Evolutionary conservation across 768 basidiomycete species (phyloP).

Genomic region (Leccinum subgranulosum): DNA sequence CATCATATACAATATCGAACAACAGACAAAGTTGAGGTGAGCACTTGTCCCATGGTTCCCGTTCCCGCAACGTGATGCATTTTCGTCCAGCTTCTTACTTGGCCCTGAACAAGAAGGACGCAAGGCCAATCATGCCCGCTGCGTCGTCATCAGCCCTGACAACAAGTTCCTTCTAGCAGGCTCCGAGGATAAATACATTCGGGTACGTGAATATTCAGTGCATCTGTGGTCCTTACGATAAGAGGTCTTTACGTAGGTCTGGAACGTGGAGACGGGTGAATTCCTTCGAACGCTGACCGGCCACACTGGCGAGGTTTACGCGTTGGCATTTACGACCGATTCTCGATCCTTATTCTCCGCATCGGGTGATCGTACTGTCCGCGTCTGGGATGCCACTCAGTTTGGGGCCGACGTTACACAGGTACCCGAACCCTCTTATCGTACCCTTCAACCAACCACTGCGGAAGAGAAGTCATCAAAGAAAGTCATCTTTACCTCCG

Average conservation of each 20-base stretch:
- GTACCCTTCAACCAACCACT: slow-evolving; percentile 18
- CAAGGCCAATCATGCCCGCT: slow-evolving; percentile 30
- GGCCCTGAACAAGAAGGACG: slow-evolving; percentile 21
- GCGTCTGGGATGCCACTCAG: slow-evolving; percentile 33
- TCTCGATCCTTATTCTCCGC: slow-evolving; percentile 34
- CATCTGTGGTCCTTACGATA: slow-evolving; percentile 2
- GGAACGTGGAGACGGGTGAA: slow-evolving; percentile 23
- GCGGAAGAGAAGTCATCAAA: slow-evolving; percentile 16
- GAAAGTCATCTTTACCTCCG: slow-evolving; percentile 29
- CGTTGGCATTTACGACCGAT: slow-evolving; percentile 33
- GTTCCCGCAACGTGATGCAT: background rate
- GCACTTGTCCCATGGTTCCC: background rate
- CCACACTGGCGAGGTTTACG: slow-evolving; percentile 36
- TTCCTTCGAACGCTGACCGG: slow-evolving; percentile 31
- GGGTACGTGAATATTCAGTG: slow-evolving; percentile 19
- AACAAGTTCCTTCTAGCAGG: slow-evolving; percentile 31
- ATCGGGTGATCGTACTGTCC: slow-evolving; percentile 35
- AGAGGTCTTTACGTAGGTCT: slow-evolving; percentile 19
- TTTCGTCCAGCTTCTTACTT: slow-evolving; percentile 22
- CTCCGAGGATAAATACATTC: slow-evolving; percentile 33
- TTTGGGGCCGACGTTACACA: slow-evolving; percentile 19
- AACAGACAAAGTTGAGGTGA: slow-evolving; percentile 28
- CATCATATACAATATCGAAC: slow-evolving; percentile 26
- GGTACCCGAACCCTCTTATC: slow-evolving; percentile 16
- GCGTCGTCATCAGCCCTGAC: slow-evolving; percentile 32